Percentiles rank a stretch among this genome's conserved stretches.
Evolutionary conservation across 2,329 filamentous ascomycete species (phyloP).

Genomic region (Aspergillus glaucus): DNA sequence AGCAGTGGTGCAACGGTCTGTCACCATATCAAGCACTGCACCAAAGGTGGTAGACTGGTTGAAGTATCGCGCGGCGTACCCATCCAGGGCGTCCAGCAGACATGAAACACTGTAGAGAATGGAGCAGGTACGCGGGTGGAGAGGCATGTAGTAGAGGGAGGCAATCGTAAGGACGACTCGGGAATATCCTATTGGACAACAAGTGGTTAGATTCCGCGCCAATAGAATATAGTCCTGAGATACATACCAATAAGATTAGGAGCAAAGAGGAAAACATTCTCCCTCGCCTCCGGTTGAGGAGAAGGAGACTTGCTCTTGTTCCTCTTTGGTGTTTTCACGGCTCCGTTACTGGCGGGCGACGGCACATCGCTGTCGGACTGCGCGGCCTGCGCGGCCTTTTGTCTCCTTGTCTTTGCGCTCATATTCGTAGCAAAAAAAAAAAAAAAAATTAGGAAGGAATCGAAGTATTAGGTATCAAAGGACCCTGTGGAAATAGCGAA

Average conservation of each 20-base stretch:
- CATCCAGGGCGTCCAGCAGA: slow-evolving; percentile 89
- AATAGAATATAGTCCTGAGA: slow-evolving; percentile 1
- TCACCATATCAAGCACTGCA: slow-evolving; percentile 97
- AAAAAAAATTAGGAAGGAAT: not conserved
- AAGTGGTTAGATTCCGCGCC: slow-evolving; percentile 2
- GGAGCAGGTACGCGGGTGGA: slow-evolving; percentile 93
- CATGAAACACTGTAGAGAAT: slow-evolving; percentile 83
- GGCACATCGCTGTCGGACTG: slow-evolving; percentile 25
- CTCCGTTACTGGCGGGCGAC: slow-evolving; percentile 21
- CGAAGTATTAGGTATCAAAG: not conserved
- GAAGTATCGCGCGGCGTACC: slow-evolving; percentile 78
- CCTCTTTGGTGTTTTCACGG: slow-evolving; percentile 21
- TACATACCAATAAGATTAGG: slow-evolving; percentile 72
- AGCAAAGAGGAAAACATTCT: slow-evolving; percentile 78
- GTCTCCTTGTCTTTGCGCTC: slow-evolving; percentile 34
- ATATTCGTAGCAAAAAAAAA: slow-evolving; percentile 15
- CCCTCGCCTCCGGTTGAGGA: slow-evolving; percentile 36
- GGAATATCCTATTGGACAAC: slow-evolving; percentile 55
- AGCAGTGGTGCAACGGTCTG: slow-evolving; percentile 91
- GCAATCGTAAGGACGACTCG: slow-evolving; percentile 77
- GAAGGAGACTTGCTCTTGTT: slow-evolving; percentile 25
- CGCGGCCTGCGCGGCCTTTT: slow-evolving; percentile 30
- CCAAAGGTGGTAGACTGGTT: slow-evolving; percentile 94
- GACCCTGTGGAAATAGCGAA: too few relatives aligned
- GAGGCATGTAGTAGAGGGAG: slow-evolving; percentile 97